Evolutionary conservation across 768 basidiomycete genomes (phyloP), one percentile per base, ranked within the genome.

Genomic region (Amanita exitialis): DNA sequence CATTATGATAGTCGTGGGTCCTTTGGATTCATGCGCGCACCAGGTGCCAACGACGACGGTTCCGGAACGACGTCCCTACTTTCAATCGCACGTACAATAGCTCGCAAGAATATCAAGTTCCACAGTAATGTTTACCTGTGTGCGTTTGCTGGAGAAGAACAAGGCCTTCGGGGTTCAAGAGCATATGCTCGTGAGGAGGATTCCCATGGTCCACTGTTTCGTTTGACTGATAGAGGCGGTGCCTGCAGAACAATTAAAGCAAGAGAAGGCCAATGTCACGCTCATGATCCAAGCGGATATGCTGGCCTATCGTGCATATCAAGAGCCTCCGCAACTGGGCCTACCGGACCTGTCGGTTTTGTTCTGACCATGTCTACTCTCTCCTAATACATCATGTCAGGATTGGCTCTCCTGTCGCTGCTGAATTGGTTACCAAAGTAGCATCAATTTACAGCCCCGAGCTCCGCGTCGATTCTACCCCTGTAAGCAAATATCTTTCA

Each of bases 1-100:
- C 93, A 95, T 64, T 96, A 94, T 61, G 91, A 96, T 62, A 90
- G 86, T 41, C 83, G 92, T 34, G 92, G 92, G 15, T 86, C 86
- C 0, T 95, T 91, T 62, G 93, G 92, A 9, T 79, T 71, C 55
- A 74, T 73, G 12, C 75, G 83, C 30, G 84, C 79, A 32, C 86
- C 74, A 21, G 78, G 70, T 44, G 79, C 60, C 37, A 66, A 79
- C 49, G 77, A 78, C 47, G 75, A 79, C 56, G 77, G 76, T 30
- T 76, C 75, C 12, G 77, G 77, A 7, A 81, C 80, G 13, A 77
- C 77, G 6, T 82, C 86, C 2, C 63, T 95, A n/a, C 72, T 96
- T 15, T 79, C 78, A 3, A 88, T 95, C 54, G 90, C 91, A 3
- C 79, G 79, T 36, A 78, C 82, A 2, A 88, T 96, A 56, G 72